phyloP scores from a whole-genome alignment of 2,329 filamentous ascomycete species.

The Phialophora macrospora region DNA sequence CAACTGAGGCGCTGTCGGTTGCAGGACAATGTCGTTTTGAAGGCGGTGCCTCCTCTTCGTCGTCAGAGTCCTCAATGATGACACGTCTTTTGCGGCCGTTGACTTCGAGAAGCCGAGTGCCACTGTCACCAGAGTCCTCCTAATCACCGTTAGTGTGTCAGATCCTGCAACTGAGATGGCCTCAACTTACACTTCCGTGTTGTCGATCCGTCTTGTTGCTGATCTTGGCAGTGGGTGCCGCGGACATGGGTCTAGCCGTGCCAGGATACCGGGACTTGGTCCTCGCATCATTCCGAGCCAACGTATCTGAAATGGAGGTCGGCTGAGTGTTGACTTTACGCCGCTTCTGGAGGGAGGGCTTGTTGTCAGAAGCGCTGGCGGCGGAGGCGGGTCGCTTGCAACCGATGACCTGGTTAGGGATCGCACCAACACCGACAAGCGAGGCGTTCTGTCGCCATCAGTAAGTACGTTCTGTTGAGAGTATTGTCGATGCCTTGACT shows the following conservation, averaged over 20 bases:
- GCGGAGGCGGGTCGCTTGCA: not conserved
- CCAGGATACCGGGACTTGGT: not conserved
- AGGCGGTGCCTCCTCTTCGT: not conserved
- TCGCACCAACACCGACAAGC: not conserved
- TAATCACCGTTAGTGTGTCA: not conserved
- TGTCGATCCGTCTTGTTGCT: not conserved
- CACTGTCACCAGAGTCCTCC: not conserved
- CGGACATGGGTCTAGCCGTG: not conserved
- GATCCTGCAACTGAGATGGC: not conserved
- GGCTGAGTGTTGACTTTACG: not conserved
- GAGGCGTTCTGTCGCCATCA: not conserved
- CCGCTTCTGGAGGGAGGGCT: not conserved
- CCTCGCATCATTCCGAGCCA: not conserved
- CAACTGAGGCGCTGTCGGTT: not conserved
- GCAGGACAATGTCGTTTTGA: not conserved
- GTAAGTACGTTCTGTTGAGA: not conserved
- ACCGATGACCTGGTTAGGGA: not conserved
- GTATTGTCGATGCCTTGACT: not conserved
- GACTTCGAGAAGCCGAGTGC: not conserved
- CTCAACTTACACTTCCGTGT: not conserved
- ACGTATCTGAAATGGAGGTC: not conserved
- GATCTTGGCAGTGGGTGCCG: not conserved
- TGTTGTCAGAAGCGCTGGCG: not conserved
- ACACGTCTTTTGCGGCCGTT: not conserved
- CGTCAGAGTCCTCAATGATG: constrained; percentile 13